Base-by-base conservation (phyloP, 1,284 basidiomycete species). In the Ustilago shanxiensis region DNA sequence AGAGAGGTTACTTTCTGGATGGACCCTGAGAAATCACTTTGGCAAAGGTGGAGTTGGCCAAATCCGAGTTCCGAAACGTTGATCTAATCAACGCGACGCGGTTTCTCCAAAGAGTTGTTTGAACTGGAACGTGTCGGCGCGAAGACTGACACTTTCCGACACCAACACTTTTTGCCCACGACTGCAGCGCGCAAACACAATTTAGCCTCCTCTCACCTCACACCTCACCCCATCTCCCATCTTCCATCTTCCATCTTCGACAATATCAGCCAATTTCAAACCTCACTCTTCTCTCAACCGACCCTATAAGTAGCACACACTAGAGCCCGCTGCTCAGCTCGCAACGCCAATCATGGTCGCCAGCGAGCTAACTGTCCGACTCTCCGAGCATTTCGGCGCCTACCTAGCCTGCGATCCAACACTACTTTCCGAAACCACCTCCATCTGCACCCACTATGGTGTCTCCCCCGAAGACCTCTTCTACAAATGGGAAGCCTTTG, bases 401-500 rank as follows among this genome's bases (percentile, higher is more conserved):
- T 58, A 71, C 56, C 64, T 77, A 35, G 63, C 66, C 28, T 49
- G 13, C 49, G 72, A 79, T 24, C 63, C 66, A 0, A 49, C 69
- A 1, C 59, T 79, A 11, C 65, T 79, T 50, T 28, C 64, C 20
- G 78, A 79, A 55, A 51, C 68, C 58, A 73, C 68, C 39, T 79
- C 78, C 11, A 73, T 77, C 60, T 72, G 74, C 56, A 66, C 60
- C 2, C 67, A 72, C 33, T 81, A 79, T 53, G 35, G 37, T 24
- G 63, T 81, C 53, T 53, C 71, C 10, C 71, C 81, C 14, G 60
- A 80, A 55, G 76, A 79, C 35, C 66, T 83, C 45, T 83, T 69
- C 51, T 83, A 80, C 66, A 81, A 82, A 62, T 80, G 69, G 66
- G 80, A 81, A 52, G 78, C 81, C 2, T 77, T 80, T 31, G 69